Evolutionary conservation across 2,329 filamentous ascomycete genomes (phyloP), one percentile per base, ranked within the genome.

Genomic region (Aspergillus flavus): DNA sequence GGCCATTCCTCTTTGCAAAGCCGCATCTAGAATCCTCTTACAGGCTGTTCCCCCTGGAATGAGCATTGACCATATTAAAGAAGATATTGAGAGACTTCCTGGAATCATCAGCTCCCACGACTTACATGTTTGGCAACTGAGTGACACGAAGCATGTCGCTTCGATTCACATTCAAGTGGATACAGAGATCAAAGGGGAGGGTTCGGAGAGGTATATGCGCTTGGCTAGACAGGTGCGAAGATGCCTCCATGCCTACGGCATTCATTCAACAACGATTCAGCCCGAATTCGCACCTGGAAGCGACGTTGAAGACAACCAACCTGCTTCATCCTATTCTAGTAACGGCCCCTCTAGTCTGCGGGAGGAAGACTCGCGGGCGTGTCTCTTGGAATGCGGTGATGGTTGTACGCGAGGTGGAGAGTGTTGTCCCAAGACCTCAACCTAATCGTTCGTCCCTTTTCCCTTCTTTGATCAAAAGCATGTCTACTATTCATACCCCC

Each of bases 231-330:
- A 91, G 61, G 91, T 96, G 21, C 87, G 94, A 55, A 89, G 89
- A 73, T 99, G 95, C 73, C 87, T 99, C 3, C 95, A 99, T 78
- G 94, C 88, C 41, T 97, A 96, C 71, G 94, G 95, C 61, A 98
- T 99, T 68, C 95, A 99, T 81, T 96, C 92, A 43, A 94, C 93
- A 41, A 99, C 95, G 14, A 98, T 99, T 70, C 95, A 99, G 79
- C 95, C 95, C 6, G 95, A 99, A 78, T 99, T 83, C 55, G 69
- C 74, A 11, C 78, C 76, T 1, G 76, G 74, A 6, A 78, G 72
- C 61, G 77, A 80, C 39, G 55, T 52, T 3, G 77, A 78, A 55
- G 76, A 77, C 14, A 69, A 66, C 48, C 61, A 68, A 9, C 56
- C 45, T 16, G 64, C 64, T n/a, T 60, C 68, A 14, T 71, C 73